Conservation (phyloP, 1,284 basidiomycete genomes). For the Athelia sp. region DNA sequence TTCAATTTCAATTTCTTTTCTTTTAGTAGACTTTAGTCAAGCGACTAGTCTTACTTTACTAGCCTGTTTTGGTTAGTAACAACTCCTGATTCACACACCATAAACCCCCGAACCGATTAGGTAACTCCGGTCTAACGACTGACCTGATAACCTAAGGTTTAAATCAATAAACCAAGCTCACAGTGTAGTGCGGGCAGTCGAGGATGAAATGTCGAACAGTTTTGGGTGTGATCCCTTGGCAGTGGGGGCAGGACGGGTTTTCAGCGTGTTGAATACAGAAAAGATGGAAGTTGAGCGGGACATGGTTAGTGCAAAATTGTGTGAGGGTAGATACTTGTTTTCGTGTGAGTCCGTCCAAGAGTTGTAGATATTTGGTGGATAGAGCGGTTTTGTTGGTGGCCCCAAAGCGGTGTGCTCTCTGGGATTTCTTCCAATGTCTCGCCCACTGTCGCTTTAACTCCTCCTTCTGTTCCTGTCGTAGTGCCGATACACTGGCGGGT, state of each 20-base stretch:
- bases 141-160: no score
- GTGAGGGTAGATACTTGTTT: slow-evolving; percentile 14
- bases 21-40: no score
- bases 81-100: no score
- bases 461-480: not conserved
- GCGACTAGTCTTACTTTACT: no score
- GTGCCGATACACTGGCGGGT: not conserved
- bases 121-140: no score
- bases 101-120: no score
- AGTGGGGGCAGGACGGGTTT: slow-evolving; percentile 15
- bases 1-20: no score
- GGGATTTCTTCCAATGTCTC: not conserved
- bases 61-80: no score
- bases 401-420: not conserved
- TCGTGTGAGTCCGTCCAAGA: not conserved
- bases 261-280: slow-evolving; percentile 10
- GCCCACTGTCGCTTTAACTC: not conserved
- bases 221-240: slow-evolving; percentile 7
- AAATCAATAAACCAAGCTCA: no score
- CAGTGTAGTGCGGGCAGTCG: slow-evolving; percentile 11
- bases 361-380: not conserved
- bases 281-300: slow-evolving; percentile 20
- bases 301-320: slow-evolving; percentile 22
- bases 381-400: not conserved
- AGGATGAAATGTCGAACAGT: slow-evolving; percentile 20